Evolutionary conservation across 768 basidiomycete species (phyloP).

Genomic region (Exsudoporus frostii): DNA sequence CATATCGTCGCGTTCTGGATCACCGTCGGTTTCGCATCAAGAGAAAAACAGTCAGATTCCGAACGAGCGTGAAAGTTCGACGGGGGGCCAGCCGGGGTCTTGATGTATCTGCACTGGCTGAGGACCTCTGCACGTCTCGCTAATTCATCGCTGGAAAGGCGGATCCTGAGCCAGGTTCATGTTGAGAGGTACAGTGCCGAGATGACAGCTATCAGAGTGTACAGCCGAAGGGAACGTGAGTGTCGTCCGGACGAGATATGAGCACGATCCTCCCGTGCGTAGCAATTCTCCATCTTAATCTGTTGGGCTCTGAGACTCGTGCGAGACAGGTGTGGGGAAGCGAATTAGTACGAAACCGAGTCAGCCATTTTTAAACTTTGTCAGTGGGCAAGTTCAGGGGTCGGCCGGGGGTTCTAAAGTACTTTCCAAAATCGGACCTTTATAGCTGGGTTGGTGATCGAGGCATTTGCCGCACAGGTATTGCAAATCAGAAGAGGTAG

Average conservation of each 20-base stretch:
- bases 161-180: not conserved
- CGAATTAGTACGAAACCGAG: not conserved
- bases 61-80: constrained; percentile 45
- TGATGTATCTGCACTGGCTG: constrained; percentile 43
- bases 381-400: too few relatives aligned
- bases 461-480: too few relatives aligned
- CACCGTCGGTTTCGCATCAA: constrained; percentile 59
- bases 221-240: constrained; percentile 6
- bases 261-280: not conserved
- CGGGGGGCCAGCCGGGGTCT: constrained; percentile 42
- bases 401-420: too few relatives aligned
- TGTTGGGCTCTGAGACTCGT: not conserved
- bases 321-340: not conserved
- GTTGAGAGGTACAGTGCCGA: constrained; percentile 4
- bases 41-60: constrained; percentile 63
- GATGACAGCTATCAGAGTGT: constrained; percentile 1
- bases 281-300: not conserved
- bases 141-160: constrained; percentile 6
- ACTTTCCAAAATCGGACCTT: too few relatives aligned
- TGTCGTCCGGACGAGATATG: not conserved
- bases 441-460: too few relatives aligned
- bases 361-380: too few relatives aligned
- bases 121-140: constrained; percentile 28
- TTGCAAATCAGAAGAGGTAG: too few relatives aligned
- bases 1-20: constrained; percentile 79